Base-by-base conservation (phyloP, 208 protist species). In the Wallacemonas sp. region DNA sequence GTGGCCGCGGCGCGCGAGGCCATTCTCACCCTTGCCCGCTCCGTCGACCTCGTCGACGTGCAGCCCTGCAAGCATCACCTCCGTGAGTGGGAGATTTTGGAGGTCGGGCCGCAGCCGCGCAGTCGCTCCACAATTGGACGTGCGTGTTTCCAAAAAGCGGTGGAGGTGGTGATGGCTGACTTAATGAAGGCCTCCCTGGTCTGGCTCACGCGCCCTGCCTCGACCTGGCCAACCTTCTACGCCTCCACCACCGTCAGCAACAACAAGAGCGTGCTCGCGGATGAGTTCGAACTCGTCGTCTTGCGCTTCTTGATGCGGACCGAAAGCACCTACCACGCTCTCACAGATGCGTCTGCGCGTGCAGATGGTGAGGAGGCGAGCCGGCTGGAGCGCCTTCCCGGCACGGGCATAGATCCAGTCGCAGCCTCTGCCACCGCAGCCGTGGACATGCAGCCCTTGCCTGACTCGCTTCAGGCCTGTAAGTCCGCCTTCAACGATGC, bases 81-180 rank as follows among this genome's bases (percentile, higher is more conserved):
- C n/a, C 42, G 15, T 49, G 15, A 49, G 42, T 49, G 42, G 42
- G 42, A 49, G 42, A 49, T 21, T 12, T 21, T 49, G n/a, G 42
- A 49, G 42, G 11, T 49, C 15, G 42, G 42, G 5, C 42, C 42
- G 17, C 42, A 49, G n/a, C 42, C 42, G 24, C 42, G 42, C 42
- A 21, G n/a, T 6, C 42, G 42, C 9, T 49, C n/a, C 15, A 8
- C 42, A 21, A 49, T 49, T 49, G 42, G 42, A 12, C 17, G 24
- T 12, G 42, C 42, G 6, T 49, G 42, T 21, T 49, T 49, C n/a
- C n/a, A 49, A 21, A 49, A 49, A 21, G 42, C 42, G n/a, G 42
- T 49, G 42, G 42, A 12, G 42, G 42, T 26, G 11, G 42, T 49
- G 42, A 12, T 6, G 42, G 42, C n/a, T 49, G 42, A 49, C 5